Percentiles rank a stretch among this genome's conserved stretches.
These are phyloP conservation scores for Chlamydomonas applanata DNA, from an alignment of 139 green algal genomes.

Conservation along the genomic window DNA sequence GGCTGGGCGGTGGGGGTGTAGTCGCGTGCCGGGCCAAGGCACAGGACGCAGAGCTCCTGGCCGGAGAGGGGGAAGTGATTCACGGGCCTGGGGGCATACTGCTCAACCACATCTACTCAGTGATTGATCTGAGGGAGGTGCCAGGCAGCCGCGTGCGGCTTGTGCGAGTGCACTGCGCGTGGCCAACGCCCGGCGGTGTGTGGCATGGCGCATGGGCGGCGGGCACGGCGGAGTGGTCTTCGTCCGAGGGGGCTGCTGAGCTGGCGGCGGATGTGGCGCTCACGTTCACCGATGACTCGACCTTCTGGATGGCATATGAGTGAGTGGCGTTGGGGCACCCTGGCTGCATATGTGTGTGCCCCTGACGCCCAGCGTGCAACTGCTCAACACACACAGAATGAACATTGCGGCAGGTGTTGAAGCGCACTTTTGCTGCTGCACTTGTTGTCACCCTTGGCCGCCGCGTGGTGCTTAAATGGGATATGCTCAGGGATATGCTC, in stretches of 20 bases:
- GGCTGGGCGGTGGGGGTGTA: constrained; percentile 19
- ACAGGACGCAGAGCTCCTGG: neutral
- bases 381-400: no score
- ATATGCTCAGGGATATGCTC: no score
- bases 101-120: neutral
- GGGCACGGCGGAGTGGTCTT: constrained; percentile 32
- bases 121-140: no score
- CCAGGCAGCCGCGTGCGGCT: constrained; percentile 22
- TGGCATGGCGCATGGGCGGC: constrained; percentile 41
- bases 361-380: no score
- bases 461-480: no score
- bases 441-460: no score
- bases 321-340: neutral
- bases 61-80: neutral
- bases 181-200: constrained; percentile 20
- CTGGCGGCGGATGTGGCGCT: constrained; percentile 4
- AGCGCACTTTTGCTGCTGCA: no score
- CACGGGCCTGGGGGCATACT: neutral
- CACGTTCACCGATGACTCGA: constrained; percentile 33
- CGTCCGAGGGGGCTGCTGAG: neutral
- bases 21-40: constrained; percentile 20
- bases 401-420: no score
- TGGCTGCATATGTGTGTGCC: neutral
- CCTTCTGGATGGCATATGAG: constrained; percentile 46
- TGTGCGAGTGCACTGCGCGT: constrained; percentile 49